These are phyloP conservation scores for Rachicladosporium sp. DNA, from an alignment of 2,329 filamentous ascomycete species.

Conservation along the genomic window DNA sequence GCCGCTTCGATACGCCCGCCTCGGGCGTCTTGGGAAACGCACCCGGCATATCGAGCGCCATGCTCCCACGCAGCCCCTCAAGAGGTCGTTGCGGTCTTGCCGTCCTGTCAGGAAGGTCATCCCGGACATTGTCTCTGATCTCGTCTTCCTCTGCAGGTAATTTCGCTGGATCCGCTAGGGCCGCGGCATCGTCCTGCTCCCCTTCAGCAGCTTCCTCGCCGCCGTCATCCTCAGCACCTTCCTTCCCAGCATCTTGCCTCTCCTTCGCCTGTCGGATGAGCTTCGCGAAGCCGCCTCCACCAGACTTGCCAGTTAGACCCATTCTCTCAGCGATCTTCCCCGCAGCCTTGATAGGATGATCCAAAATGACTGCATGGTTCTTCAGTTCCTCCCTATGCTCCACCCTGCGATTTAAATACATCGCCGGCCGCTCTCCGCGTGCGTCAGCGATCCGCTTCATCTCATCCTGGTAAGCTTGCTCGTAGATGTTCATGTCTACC, in stretches of 20 bases:
- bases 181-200: not conserved
- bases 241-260: conserved; percentile 3
- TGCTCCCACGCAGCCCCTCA: too few relatives aligned
- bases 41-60: too few relatives aligned
- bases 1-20: too few relatives aligned
- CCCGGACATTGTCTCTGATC: too few relatives aligned
- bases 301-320: conserved; percentile 1
- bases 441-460: conserved; percentile 55
- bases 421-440: conserved; percentile 38
- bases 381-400: conserved; percentile 31
- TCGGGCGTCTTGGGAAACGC: too few relatives aligned
- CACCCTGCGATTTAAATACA: conserved; percentile 44
- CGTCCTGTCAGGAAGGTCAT: too few relatives aligned
- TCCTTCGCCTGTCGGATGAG: conserved; percentile 3
- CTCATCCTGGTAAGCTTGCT: conserved; percentile 74
- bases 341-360: conserved; percentile 3
- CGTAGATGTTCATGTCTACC: conserved; percentile 79
- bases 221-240: not conserved
- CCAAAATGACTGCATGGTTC: conserved; percentile 17
- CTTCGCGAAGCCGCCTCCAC: not conserved
- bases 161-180: not conserved
- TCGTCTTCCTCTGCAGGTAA: too few relatives aligned
- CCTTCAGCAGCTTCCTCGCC: not conserved
- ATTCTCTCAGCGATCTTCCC: conserved; percentile 1
- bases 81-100: too few relatives aligned